A percentile compares a stretch with the other conserved stretches of the same genome.
Conservation (phyloP, 2,329 filamentous ascomycete species). For the Colletotrichum salicis region DNA sequence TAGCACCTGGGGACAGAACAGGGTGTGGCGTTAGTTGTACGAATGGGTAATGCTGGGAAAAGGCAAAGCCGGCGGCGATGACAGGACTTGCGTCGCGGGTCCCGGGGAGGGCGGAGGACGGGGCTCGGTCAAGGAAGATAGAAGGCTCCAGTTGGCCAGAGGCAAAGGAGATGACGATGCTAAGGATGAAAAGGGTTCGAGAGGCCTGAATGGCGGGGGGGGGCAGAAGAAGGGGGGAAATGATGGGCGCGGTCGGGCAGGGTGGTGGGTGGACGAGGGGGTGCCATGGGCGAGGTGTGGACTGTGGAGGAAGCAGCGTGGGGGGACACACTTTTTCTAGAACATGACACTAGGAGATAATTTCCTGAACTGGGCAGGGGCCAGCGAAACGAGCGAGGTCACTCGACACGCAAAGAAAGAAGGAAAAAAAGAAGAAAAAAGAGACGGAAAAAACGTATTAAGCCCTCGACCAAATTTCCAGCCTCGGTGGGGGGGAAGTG, state of each 20-base stretch:
- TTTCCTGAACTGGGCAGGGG: conserved; percentile 33
- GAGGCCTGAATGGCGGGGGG: conserved; percentile 30
- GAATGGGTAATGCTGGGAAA: not conserved
- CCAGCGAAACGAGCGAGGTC: conserved; percentile 18
- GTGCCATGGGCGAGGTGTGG: not conserved
- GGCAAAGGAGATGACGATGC: conserved; percentile 29
- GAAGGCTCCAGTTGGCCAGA: conserved; percentile 13
- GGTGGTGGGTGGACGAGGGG: conserved; percentile 5
- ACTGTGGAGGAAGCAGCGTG: conserved; percentile 24
- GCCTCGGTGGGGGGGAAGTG: conserved; percentile 14
- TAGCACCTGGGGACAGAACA: not conserved
- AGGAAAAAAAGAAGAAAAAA: not conserved
- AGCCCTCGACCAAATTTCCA: not conserved
- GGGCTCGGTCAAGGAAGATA: conserved; percentile 23
- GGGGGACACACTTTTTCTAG: conserved; percentile 33
- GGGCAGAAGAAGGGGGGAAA: not conserved
- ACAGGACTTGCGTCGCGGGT: conserved; percentile 23
- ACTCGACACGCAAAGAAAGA: conserved; percentile 29
- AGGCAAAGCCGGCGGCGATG: conserved; percentile 13
- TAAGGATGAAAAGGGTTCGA: conserved; percentile 24
- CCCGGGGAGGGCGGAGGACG: conserved; percentile 30
- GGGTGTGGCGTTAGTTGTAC: conserved; percentile 1
- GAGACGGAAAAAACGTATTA: not conserved
- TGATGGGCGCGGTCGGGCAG: conserved; percentile 1
- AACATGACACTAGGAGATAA: conserved; percentile 34